Evolutionary conservation across 2,329 filamentous ascomycete genomes (phyloP).

Genomic region (Aureobasidium sp.): DNA sequence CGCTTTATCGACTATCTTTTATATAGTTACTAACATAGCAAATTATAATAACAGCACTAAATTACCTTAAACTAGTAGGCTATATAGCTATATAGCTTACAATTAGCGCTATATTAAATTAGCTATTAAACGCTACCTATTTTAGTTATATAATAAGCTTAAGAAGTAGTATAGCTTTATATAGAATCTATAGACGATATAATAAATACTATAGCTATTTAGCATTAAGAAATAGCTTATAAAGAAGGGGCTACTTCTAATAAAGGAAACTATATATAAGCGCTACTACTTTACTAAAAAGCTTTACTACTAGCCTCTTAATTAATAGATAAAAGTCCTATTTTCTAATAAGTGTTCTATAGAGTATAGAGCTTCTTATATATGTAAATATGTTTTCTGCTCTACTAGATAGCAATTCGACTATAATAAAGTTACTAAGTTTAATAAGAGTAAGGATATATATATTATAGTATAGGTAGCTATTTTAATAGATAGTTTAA

Average conservation of each 20-base stretch:
- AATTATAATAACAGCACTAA: not conserved
- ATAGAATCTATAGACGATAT: not conserved
- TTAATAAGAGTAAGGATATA: no score
- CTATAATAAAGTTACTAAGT: no score
- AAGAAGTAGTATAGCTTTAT: not conserved
- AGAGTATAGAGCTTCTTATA: not conserved
- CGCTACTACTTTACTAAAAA: not conserved
- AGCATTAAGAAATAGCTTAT: not conserved
- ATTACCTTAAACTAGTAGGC: not conserved
- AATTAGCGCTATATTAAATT: not conserved
- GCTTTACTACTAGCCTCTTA: not conserved
- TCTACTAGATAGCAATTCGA: not conserved
- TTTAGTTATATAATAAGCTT: not conserved
- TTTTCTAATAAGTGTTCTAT: slow-evolving; percentile 8
- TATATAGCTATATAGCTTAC: not conserved
- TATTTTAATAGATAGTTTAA: no score
- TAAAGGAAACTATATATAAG: not conserved
- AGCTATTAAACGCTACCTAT: not conserved
- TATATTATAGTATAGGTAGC: no score
- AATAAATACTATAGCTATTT: not conserved
- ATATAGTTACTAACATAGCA: not conserved
- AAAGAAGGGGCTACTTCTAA: not conserved
- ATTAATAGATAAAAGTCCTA: not conserved
- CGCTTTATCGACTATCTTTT: not conserved
- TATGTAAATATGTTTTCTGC: not conserved